These are phyloP conservation scores for Elsinoe batatas DNA, from an alignment of 2,329 filamentous ascomycete genomes.

Conservation along the genomic window DNA sequence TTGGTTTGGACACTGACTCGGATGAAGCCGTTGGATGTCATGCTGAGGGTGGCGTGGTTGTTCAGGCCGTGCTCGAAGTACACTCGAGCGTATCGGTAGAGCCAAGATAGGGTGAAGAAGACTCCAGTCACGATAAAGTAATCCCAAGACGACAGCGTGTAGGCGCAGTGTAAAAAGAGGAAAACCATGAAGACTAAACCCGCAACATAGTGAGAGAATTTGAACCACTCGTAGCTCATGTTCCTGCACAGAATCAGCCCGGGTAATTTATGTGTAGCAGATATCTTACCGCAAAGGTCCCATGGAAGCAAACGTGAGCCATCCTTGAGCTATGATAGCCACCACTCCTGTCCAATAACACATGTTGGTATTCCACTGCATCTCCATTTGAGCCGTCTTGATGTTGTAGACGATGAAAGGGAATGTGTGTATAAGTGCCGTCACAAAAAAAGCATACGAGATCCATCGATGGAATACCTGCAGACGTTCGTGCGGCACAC, in stretches of 20 bases:
- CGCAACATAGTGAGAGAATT: conserved; percentile 55
- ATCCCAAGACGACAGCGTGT: conserved; percentile 49
- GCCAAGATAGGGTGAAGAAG: conserved; percentile 22
- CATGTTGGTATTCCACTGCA: conserved; percentile 48
- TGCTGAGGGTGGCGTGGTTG: conserved; percentile 16
- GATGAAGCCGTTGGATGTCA: conserved; percentile 47
- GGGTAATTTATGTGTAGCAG: conserved; percentile 38
- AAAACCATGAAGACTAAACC: conserved; percentile 54
- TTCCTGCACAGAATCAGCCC: conserved; percentile 52
- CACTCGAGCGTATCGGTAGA: conserved; percentile 29
- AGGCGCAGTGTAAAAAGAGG: conserved; percentile 48
- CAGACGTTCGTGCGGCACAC: conserved; percentile 81
- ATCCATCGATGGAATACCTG: conserved; percentile 92
- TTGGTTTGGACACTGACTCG: conserved; percentile 47
- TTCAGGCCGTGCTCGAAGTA: conserved; percentile 10
- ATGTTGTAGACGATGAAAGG: conserved; percentile 84
- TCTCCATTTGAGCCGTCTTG: conserved; percentile 43
- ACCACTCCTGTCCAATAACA: background rate
- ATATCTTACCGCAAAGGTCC: conserved; percentile 55
- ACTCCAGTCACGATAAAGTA: conserved; percentile 49
- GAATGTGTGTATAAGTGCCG: conserved; percentile 76
- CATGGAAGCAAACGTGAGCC: conserved; percentile 53
- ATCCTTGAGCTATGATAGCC: conserved; percentile 53
- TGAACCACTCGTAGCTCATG: conserved; percentile 59
- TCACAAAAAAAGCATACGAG: conserved; percentile 72